Base-by-base conservation (phyloP, 140 eudicot species). In the Bidens hawaiensis region DNA sequence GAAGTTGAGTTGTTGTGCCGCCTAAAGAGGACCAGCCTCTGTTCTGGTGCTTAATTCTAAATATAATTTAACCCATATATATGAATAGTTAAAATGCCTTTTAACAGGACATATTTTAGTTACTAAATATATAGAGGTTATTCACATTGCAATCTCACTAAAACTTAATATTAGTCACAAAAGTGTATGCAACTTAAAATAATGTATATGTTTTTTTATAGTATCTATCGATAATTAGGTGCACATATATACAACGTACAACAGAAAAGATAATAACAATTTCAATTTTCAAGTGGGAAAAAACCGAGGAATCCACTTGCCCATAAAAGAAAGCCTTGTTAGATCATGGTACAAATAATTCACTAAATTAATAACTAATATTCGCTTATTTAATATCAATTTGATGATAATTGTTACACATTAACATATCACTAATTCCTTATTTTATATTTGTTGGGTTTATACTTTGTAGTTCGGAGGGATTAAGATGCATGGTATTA, bases 301-400 rank as follows among this genome's bases (percentile, higher is more conserved):
- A 60, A 68, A 42, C 12, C 62, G 18, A 78, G 68, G 68, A 21
- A 30, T 47, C 68, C 68, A 80, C 76, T 62, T 54, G 82, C 68
- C 68, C 28, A 11, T 33, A 11, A 1, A 28, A 47, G 69, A 75
- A 75, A 70, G 75, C 55, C 45, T 19, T 23, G 22, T 62, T 45
- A 60, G 49, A 73, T 49, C 42, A 70, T 56, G 60, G 49, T 48
- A 80, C 62, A 31, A 34, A 43, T 71, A 56, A 36, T 55, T 30
- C 34, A 34, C 17, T 64, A 22, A 67, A 59, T 14, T 65, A 61
- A 25, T 45, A 56, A 18, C 19, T 56, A 43, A 2, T 26, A n/a
- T n/a, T n/a, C 5, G 23, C 28, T 64, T 71, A 56, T 62, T 41
- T 25, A 62, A 64, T 33, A 54, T 53, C 62, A 63, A 73, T 15